These are phyloP conservation scores for Fusarium setosum DNA, from an alignment of 2,329 filamentous ascomycete genomes.

Conservation along the genomic window DNA sequence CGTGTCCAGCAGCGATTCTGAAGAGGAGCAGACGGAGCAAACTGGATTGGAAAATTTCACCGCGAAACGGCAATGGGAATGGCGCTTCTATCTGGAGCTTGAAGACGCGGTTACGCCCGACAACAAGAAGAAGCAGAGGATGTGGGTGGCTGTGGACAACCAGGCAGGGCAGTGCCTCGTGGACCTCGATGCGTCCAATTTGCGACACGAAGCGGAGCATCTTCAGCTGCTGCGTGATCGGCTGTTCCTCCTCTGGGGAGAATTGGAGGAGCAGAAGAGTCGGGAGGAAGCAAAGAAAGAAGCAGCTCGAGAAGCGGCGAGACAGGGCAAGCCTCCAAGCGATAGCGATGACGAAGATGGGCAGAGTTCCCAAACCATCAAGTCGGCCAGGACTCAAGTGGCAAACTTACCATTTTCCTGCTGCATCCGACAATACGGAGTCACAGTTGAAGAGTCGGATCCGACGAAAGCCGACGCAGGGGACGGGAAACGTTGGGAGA, in stretches of 20 bases:
- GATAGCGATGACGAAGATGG: constrained; percentile 52
- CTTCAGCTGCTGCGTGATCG: constrained; percentile 72
- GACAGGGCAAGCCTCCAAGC: constrained; percentile 49
- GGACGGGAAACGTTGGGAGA: constrained; percentile 65
- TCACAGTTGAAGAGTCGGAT: constrained; percentile 57
- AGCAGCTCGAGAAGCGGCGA: constrained; percentile 38
- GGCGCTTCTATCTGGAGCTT: constrained; percentile 83
- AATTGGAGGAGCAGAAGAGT: constrained; percentile 78
- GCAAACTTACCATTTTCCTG: constrained; percentile 74
- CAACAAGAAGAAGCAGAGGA: constrained; percentile 53
- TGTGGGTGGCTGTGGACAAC: constrained; percentile 79
- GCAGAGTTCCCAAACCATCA: constrained; percentile 8
- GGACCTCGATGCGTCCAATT: constrained; percentile 60
- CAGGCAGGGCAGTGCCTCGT: constrained; percentile 60
- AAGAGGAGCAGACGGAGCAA: constrained; percentile 24
- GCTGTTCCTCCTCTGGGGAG: constrained; percentile 85
- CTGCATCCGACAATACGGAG: constrained; percentile 78
- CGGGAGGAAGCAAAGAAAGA: constrained; percentile 45
- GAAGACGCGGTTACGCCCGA: constrained; percentile 69
- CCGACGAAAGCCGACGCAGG: constrained; percentile 57
- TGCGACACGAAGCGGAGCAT: constrained; percentile 62
- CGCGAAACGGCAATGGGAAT: constrained; percentile 71
- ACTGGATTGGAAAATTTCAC: constrained; percentile 40
- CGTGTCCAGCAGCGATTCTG: constrained; percentile 15
- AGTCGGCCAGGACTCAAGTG: constrained; percentile 34